phyloP scores from a whole-genome alignment of 768 basidiomycete genomes.

The Fomitopsis pulvina region DNA sequence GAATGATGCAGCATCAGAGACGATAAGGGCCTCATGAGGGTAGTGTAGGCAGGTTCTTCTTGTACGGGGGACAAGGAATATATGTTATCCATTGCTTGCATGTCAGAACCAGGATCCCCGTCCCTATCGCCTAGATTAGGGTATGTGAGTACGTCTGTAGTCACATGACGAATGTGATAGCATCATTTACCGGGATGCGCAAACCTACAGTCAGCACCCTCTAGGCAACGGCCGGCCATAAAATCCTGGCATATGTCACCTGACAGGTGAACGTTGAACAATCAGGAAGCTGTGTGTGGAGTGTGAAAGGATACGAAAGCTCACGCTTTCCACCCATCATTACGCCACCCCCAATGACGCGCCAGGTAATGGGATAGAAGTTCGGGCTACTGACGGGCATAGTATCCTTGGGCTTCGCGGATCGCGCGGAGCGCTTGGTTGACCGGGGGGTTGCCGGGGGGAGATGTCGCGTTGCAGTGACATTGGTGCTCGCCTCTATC shows the following conservation, averaged over 20 bases:
- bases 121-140: too few species aligned
- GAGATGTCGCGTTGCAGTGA: background rate
- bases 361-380: slow-evolving; percentile 65
- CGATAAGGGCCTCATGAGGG: background rate
- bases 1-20: slow-evolving; percentile 3
- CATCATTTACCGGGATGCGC: slow-evolving; percentile 14
- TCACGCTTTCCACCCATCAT: slow-evolving; percentile 41
- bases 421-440: background rate
- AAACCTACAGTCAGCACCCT: slow-evolving; percentile 22
- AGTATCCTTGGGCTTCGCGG: background rate
- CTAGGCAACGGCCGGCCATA: slow-evolving; percentile 20
- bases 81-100: too few species aligned
- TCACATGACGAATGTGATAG: background rate
- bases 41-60: background rate
- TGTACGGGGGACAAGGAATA: slow-evolving; percentile 8
- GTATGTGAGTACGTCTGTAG: background rate
- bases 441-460: background rate
- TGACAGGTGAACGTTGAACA: background rate
- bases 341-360: slow-evolving; percentile 77
- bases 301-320: background rate
- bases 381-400: slow-evolving; percentile 32
- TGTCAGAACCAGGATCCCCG: too few species aligned
- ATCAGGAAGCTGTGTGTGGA: background rate
- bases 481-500: slow-evolving; percentile 6
- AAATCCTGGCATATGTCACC: slow-evolving; percentile 22